Conservation (phyloP, 164 flowering plant species). For the Sedum album region DNA sequence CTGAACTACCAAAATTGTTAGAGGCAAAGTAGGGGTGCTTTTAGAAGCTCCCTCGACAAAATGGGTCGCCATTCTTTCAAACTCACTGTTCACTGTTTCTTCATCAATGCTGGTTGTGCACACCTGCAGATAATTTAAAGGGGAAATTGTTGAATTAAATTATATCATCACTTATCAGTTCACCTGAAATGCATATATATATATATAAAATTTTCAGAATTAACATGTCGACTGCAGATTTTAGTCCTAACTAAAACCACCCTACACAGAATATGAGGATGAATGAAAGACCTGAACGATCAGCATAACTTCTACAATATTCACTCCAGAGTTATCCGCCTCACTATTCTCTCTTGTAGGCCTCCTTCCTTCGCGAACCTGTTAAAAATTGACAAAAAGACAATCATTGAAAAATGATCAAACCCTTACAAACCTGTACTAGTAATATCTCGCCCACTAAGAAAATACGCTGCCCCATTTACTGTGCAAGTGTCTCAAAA, state of each 20-base stretch:
- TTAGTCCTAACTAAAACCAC: background rate
- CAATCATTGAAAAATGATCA: background rate
- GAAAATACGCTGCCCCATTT: background rate
- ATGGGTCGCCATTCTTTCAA: slow-evolving; percentile 49
- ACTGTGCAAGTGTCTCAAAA: background rate
- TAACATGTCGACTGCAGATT: background rate
- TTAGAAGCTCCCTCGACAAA: slow-evolving; percentile 47
- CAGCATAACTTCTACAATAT: slow-evolving; percentile 76
- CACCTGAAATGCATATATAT: too few relatives aligned
- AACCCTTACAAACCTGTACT: background rate
- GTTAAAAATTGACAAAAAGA: slow-evolving; percentile 6
- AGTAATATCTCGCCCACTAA: background rate
- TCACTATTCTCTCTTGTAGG: slow-evolving; percentile 22
- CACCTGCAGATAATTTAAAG: slow-evolving; percentile 47
- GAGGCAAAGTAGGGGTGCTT: slow-evolving; percentile 58
- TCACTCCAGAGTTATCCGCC: slow-evolving; percentile 28
- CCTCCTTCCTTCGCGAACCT: slow-evolving; percentile 89
- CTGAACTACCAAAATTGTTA: slow-evolving; percentile 77
- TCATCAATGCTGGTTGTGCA: slow-evolving; percentile 46
- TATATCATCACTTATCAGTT: too few relatives aligned
- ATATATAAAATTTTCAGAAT: background rate
- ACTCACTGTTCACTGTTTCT: slow-evolving; percentile 41
- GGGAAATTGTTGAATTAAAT: too few relatives aligned
- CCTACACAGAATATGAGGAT: background rate
- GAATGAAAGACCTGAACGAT: slow-evolving; percentile 64